Conservation (phyloP, 768 basidiomycete species). For the Dioszegia hungarica region DNA sequence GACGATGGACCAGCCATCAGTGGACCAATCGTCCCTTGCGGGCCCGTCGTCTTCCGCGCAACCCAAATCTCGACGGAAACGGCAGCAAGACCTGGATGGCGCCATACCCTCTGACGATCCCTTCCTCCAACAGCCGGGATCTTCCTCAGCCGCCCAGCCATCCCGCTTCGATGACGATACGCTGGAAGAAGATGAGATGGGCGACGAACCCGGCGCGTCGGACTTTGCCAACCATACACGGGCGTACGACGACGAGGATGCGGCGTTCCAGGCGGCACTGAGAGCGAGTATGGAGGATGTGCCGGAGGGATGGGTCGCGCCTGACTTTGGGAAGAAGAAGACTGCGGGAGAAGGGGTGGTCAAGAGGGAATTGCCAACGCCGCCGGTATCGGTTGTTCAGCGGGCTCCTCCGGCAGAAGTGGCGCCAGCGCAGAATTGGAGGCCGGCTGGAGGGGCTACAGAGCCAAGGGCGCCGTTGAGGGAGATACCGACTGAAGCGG, state of each 20-base stretch:
- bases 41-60: constrained; percentile 14
- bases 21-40: constrained; percentile 19
- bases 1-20: constrained; percentile 29
- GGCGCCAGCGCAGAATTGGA: constrained; percentile 1
- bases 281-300: constrained; percentile 70
- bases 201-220: neutral
- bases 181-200: constrained; percentile 20
- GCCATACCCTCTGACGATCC: constrained; percentile 1
- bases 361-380: constrained; percentile 3
- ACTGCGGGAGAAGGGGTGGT: neutral
- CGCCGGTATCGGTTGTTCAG: neutral
- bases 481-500: constrained; percentile 36
- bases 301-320: constrained; percentile 55
- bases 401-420: too few relatives aligned
- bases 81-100: constrained; percentile 30
- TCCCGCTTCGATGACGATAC: constrained; percentile 2
- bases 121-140: neutral
- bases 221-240: constrained; percentile 20
- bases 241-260: constrained; percentile 71
- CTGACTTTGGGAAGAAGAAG: constrained; percentile 21
- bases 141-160: neutral
- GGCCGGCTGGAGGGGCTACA: constrained; percentile 1
- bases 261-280: constrained; percentile 78
- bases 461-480: constrained; percentile 6
- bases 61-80: constrained; percentile 17